These are phyloP conservation scores for Aspergillus tanneri DNA, from an alignment of 2,329 filamentous ascomycete genomes.

Conservation along the genomic window DNA sequence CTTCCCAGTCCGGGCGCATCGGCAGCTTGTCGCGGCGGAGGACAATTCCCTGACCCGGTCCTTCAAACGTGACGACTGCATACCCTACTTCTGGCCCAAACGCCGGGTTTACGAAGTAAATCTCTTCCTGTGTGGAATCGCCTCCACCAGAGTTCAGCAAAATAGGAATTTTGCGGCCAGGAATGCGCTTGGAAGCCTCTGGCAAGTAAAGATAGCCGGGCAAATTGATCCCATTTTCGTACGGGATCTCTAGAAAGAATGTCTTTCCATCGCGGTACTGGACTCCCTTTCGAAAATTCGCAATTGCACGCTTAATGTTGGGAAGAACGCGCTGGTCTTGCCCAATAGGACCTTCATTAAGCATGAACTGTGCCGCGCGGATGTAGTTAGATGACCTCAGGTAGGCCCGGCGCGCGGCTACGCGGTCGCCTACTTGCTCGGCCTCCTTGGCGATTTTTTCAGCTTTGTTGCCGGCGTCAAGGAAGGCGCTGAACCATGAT, in stretches of 20 bases:
- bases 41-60: constrained; percentile 47
- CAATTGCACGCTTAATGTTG: constrained; percentile 23
- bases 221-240: constrained; percentile 36
- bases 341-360: constrained; percentile 15
- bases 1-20: constrained; percentile 43
- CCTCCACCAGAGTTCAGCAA: constrained; percentile 38
- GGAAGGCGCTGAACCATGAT: constrained; percentile 43
- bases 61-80: constrained; percentile 48
- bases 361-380: constrained; percentile 40
- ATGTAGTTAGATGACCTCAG: constrained; percentile 46
- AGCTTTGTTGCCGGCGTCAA: constrained; percentile 30
- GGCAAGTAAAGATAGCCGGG: constrained; percentile 41
- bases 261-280: constrained; percentile 31
- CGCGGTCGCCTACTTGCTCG: constrained; percentile 26
- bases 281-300: constrained; percentile 29
- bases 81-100: constrained; percentile 38
- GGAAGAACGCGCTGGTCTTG: constrained; percentile 31
- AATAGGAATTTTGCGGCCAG: constrained; percentile 34
- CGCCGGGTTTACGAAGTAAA: constrained; percentile 37
- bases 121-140: constrained; percentile 44
- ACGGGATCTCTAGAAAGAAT: constrained; percentile 40
- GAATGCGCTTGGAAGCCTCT: constrained; percentile 12
- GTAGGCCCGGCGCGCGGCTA: constrained; percentile 36
- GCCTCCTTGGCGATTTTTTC: constrained; percentile 40
- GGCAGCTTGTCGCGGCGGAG: constrained; percentile 29